phyloP scores from a whole-genome alignment of 1,284 basidiomycete genomes.

The Fomitopsis betulina region DNA sequence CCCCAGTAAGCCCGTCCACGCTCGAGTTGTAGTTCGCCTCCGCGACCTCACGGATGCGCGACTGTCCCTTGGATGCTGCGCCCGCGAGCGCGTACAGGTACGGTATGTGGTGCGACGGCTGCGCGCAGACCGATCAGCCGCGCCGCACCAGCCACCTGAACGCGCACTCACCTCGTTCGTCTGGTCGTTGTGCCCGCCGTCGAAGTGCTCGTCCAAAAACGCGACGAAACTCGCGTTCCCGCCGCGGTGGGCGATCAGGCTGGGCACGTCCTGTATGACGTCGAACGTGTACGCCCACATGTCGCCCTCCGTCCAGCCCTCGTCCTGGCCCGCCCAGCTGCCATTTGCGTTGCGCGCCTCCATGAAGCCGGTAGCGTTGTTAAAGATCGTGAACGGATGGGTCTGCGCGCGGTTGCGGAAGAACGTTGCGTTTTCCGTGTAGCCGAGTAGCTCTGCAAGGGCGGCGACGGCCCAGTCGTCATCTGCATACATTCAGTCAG shows the following conservation, averaged over 20 bases:
- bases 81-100: slow-evolving; percentile 76
- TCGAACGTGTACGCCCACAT: slow-evolving; percentile 83
- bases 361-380: slow-evolving; percentile 73
- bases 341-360: slow-evolving; percentile 71
- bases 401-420: slow-evolving; percentile 53
- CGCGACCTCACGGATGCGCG: slow-evolving; percentile 66
- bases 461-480: slow-evolving; percentile 74
- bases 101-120: slow-evolving; percentile 82
- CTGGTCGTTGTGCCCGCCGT: slow-evolving; percentile 80
- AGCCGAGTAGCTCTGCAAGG: slow-evolving; percentile 51
- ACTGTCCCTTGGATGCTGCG: slow-evolving; percentile 66
- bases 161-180: slow-evolving; percentile 62
- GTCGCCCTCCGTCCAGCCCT: slow-evolving; percentile 81
- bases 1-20: slow-evolving; percentile 64
- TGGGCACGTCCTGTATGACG: slow-evolving; percentile 67
- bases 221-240: slow-evolving; percentile 60
- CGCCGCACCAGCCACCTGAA: background rate
- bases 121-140: background rate
- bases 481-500: slow-evolving; percentile 38
- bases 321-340: slow-evolving; percentile 64
- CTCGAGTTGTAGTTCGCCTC: slow-evolving; percentile 62
- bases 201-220: slow-evolving; percentile 75
- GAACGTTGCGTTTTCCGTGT: slow-evolving; percentile 44
- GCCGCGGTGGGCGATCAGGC: slow-evolving; percentile 59
- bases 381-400: slow-evolving; percentile 66